Evolutionary conservation across 805 yeast genomes (phyloP), one percentile per base, ranked within the genome.

Genomic region (Pichia occidentalis): DNA sequence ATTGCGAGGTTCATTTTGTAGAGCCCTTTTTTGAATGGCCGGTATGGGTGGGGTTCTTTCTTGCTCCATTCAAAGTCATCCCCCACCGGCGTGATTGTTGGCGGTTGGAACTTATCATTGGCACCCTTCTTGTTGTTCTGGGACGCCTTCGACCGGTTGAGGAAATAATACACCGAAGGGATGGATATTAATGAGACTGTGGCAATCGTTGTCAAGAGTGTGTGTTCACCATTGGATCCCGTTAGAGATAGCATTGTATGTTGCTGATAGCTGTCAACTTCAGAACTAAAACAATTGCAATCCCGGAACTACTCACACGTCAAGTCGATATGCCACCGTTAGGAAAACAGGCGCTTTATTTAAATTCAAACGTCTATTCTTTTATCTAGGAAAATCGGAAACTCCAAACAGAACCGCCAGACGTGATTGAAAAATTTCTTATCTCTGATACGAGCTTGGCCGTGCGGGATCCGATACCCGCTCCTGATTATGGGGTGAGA

Each of bases 1-100:
- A 80, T 65, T 1, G 80, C 82, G 80, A 82, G 72, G 3, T 80
- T 79, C 57, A 81, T 58, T 44, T 68, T 70, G 48, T 79, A 73
- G n/a, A 51, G 56, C 1, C 67, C 71, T 36, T 65, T 64, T 43
- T 70, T 71, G 56, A 70, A 73, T 1, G 77, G 77, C 34, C 63
- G 49, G 30, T 42, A 73, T 16, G 62, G 62, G 31, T 56, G 51
- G 0, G 80, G 80, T 31, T 61, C 55, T 6, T 57, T 54, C 4
- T 47, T 44, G 11, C 56, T 40, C 76, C 80, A 77, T 14, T 68
- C 51, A 42, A 71, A 70, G 38, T 54, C 54, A 3, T 56, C 42
- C 17, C 45, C 48, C 4, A 65, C 65, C 1, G 74, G 55, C 1
- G 38, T 24, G 38, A 63, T 48, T 0, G 24, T 38, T 12, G 59